Conservation (phyloP, 1,139 yeast genomes). For the Geotrichum restrictum region DNA sequence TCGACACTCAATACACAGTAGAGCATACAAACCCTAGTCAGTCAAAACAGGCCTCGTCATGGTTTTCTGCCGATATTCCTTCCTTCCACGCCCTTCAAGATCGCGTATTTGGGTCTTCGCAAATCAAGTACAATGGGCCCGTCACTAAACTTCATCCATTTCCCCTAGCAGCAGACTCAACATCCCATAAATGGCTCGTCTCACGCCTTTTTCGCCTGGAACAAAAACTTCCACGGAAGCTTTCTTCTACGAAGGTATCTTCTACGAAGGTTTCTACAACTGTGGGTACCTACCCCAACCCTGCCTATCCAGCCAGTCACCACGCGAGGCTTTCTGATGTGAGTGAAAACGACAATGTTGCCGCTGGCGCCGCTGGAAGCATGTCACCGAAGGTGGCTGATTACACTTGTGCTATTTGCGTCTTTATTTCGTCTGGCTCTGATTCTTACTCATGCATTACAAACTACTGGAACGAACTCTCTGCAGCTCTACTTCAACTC, state of each 20-base stretch:
- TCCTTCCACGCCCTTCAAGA: conserved; percentile 11
- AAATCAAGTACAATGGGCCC: conserved; percentile 16
- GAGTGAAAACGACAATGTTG: background rate
- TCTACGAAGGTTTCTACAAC: background rate
- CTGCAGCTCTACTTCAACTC: conserved; percentile 29
- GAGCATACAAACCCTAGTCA: background rate
- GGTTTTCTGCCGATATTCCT: conserved; percentile 17
- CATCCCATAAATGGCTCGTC: conserved; percentile 12
- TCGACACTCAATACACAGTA: conserved; percentile 25
- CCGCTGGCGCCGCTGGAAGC: background rate
- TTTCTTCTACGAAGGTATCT: background rate
- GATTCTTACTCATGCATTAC: conserved; percentile 23
- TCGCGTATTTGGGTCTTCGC: conserved; percentile 18
- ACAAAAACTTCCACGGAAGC: background rate
- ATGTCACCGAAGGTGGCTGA: conserved; percentile 6
- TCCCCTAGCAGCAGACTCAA: conserved; percentile 7
- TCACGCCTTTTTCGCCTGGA: conserved; percentile 14
- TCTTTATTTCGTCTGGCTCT: conserved; percentile 25
- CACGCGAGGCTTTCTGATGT: background rate
- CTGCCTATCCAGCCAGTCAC: background rate
- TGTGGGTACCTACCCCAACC: background rate
- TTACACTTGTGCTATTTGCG: conserved; percentile 27
- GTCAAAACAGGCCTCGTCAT: background rate
- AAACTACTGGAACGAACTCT: conserved; percentile 32
- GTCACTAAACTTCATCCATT: conserved; percentile 19